Evolutionary conservation across 2,329 filamentous ascomycete species (phyloP), one percentile per base, ranked within the genome.

Genomic region (Cytospora piceae): DNA sequence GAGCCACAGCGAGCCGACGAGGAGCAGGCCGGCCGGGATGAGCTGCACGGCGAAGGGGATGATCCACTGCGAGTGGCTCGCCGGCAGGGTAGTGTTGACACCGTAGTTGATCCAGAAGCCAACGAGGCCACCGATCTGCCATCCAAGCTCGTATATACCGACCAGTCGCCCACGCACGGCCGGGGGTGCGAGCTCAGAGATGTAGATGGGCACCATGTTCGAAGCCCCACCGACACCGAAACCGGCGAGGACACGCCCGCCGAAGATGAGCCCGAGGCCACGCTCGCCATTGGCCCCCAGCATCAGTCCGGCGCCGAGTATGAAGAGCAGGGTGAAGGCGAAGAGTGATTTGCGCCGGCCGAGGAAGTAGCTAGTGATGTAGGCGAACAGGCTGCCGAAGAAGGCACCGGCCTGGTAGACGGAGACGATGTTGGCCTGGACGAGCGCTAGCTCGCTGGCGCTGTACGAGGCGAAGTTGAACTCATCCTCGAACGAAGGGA

Each of bases 401-500:
- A 95, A 94, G 67, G 91, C 91, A 66, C 91, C 91, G 12, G 91
- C 92, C 77, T 94, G 92, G 78, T 92, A 94, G 62, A 90, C 85
- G 31, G 89, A 93, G 60, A 93, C 91, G 68, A 94, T 93, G 75
- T 94, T 94, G 71, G 88, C 81, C 72, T 87, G 88, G 57, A 90
- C 79, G 4, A 90, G 77, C 34, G 87, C 83, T 31, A 87, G 78
- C n/a, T 84, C 73, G 3, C 71, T 63, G 0, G 74, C 62, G 5
- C 74, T 76, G 77, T 88, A 84, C 2, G 77, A 72, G 2, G 75
- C 78, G 71, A 93, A 89, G 17, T 80, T 71, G 74, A 94, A 94
- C 73, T 94, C 91, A 1, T 80, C 72, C 54, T 80, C 81, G 76
- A 94, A 94, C 0, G 90, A 90, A 0, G 84, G 81, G 34, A 94